These are phyloP conservation scores for Leccinum longicurvipes DNA, from an alignment of 768 basidiomycete species.

Conservation along the genomic window DNA sequence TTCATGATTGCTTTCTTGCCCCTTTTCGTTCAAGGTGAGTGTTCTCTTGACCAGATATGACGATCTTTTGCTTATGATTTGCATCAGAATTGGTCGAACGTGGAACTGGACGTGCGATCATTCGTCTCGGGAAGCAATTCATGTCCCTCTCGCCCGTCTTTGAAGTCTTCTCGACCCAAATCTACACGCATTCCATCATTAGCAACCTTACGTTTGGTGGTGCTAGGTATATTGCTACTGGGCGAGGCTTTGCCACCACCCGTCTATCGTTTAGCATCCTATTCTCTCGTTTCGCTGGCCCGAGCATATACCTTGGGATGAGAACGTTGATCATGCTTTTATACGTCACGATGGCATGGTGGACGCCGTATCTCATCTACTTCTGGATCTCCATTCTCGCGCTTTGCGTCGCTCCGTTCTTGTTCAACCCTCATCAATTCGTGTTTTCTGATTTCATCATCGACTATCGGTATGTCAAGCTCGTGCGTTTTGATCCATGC, in stretches of 20 bases:
- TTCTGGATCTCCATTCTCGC: conserved; percentile 96
- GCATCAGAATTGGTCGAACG: conserved; percentile 86
- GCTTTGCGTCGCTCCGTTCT: conserved; percentile 91
- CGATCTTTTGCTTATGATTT: conserved; percentile 13
- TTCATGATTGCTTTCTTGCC: conserved; percentile 97
- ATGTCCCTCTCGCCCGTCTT: conserved; percentile 91
- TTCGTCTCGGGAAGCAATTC: conserved; percentile 93
- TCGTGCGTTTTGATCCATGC: background rate
- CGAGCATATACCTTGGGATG: conserved; percentile 97
- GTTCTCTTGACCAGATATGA: background rate
- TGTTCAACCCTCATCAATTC: conserved; percentile 99
- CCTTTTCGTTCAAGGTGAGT: conserved; percentile 87
- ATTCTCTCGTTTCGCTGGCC: conserved; percentile 97
- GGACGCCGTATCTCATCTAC: conserved; percentile 92
- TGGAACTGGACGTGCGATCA: conserved; percentile 86
- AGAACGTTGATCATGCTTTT: conserved; percentile 88
- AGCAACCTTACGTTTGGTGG: conserved; percentile 98
- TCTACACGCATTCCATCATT: conserved; percentile 95
- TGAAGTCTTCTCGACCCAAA: conserved; percentile 97
- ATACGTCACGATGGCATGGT: conserved; percentile 89
- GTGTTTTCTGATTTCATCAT: conserved; percentile 95
- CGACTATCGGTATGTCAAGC: conserved; percentile 71
- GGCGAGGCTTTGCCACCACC: conserved; percentile 97
- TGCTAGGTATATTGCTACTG: conserved; percentile 97
- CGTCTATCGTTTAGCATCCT: conserved; percentile 92